Evolutionary conservation across 139 green algal genomes (phyloP).

Genomic region (Raphidocelis subcapitata): DNA sequence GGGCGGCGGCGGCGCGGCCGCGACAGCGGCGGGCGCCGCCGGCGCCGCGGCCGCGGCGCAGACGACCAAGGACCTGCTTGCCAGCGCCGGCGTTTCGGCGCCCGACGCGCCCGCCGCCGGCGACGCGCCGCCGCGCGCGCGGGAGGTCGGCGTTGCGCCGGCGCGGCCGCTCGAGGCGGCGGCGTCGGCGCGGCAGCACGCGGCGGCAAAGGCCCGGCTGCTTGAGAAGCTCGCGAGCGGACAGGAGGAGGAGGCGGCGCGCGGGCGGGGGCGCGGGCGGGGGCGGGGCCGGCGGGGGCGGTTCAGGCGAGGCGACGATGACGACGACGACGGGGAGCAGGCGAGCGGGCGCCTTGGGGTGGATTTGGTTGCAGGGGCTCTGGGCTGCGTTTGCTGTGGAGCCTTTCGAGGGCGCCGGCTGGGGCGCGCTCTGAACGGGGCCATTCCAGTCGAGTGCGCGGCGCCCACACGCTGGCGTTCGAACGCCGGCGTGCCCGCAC

Average conservation of each 20-base stretch:
- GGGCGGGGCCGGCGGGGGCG: neutral
- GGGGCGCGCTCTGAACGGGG: no score
- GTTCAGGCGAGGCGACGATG: neutral
- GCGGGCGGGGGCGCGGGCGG: neutral
- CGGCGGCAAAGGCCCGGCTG: conserved; percentile 23
- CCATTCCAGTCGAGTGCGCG: no score
- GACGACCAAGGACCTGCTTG: neutral
- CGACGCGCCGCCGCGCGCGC: neutral
- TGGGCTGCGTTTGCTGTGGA: no score
- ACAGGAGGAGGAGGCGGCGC: neutral
- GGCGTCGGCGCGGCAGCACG: conserved; percentile 5
- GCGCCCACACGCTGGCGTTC: no score
- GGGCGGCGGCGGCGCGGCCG: neutral
- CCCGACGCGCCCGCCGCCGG: neutral
- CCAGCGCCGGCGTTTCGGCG: neutral
- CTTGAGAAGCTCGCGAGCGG: conserved; percentile 17
- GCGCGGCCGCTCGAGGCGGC: conserved; percentile 9
- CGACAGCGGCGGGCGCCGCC: neutral
- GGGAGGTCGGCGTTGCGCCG: conserved; percentile 13
- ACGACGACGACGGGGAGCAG: conserved; percentile 5
- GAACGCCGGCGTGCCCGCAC: no score
- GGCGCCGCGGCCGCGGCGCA: neutral
- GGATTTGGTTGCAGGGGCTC: no score
- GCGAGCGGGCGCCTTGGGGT: no score
- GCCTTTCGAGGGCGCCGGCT: no score